These are phyloP conservation scores for Naganishia kalamii DNA, from an alignment of 768 basidiomycete genomes.

Conservation along the genomic window DNA sequence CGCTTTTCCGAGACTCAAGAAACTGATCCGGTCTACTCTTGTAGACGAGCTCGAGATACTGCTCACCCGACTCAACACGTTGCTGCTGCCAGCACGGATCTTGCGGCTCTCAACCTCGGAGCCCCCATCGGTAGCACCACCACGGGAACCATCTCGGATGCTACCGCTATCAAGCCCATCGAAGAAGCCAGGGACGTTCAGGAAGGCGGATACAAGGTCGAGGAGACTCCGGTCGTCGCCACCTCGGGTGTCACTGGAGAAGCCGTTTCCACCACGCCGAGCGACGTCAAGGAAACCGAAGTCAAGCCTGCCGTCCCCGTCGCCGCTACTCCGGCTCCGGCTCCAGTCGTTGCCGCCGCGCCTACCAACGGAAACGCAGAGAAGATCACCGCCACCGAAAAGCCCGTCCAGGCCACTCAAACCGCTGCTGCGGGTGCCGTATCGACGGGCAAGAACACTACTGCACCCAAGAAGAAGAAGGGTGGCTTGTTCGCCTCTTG, in stretches of 20 bases:
- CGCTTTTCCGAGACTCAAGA: neutral
- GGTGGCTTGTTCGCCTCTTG: constrained; percentile 28
- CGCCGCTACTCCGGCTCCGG: constrained; percentile 18
- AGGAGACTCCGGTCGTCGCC: neutral
- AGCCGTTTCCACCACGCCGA: neutral
- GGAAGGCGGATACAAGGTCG: constrained; percentile 2
- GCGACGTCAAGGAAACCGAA: constrained; percentile 6
- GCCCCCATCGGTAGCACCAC: neutral
- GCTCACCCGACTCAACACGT: constrained; percentile 12
- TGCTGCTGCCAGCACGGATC: neutral
- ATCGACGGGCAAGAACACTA: constrained; percentile 12
- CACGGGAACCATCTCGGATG: neutral
- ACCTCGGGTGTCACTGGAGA: neutral
- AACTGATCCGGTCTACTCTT: neutral
- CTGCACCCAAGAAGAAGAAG: constrained; percentile 26
- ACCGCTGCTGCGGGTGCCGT: constrained; percentile 8
- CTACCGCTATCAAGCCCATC: constrained; percentile 16
- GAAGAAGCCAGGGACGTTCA: neutral
- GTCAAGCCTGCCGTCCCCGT: constrained; percentile 1
- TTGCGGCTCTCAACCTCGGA: constrained; percentile 6
- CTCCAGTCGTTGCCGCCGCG: constrained; percentile 31
- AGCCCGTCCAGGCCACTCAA: constrained; percentile 18
- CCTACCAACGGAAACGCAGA: constrained; percentile 20
- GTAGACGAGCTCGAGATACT: neutral
- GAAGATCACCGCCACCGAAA: constrained; percentile 15